Evolutionary conservation across 2,329 filamentous ascomycete species (phyloP).

Genomic region (Colletotrichum gigasporum): DNA sequence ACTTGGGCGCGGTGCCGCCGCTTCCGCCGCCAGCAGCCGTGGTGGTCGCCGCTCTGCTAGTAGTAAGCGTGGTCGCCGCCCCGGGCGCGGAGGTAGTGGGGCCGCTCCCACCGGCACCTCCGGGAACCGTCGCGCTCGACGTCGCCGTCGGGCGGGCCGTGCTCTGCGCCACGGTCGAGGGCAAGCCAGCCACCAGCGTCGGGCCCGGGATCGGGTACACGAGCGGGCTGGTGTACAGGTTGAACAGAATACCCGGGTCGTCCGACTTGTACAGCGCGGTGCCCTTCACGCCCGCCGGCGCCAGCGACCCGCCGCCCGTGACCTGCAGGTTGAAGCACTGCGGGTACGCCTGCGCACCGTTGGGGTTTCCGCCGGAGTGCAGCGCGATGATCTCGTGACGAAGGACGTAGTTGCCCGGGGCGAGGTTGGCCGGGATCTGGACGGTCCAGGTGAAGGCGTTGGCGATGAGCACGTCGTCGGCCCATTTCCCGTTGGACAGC

Average conservation of each 20-base stretch:
- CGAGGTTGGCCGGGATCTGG: slow-evolving; percentile 56
- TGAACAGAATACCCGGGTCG: slow-evolving; percentile 47
- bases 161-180: slow-evolving; percentile 31
- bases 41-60: slow-evolving; percentile 15
- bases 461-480: slow-evolving; percentile 59
- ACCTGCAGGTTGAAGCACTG: slow-evolving; percentile 61
- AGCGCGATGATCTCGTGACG: slow-evolving; percentile 66
- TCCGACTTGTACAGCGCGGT: slow-evolving; percentile 46
- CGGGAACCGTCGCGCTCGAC: slow-evolving; percentile 31
- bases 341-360: slow-evolving; percentile 60
- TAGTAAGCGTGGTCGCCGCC: slow-evolving; percentile 2
- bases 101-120: slow-evolving; percentile 10
- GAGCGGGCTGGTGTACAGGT: slow-evolving; percentile 41
- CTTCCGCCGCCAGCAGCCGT: neutral
- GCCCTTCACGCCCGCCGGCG: slow-evolving; percentile 43
- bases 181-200: slow-evolving; percentile 34
- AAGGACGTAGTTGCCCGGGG: slow-evolving; percentile 62
- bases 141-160: slow-evolving; percentile 5
- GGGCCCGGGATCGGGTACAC: slow-evolving; percentile 45
- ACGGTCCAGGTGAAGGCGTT: slow-evolving; percentile 58
- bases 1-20: slow-evolving; percentile 39
- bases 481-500: slow-evolving; percentile 60
- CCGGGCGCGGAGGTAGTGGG: slow-evolving; percentile 24
- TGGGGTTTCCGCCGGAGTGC: slow-evolving; percentile 53
- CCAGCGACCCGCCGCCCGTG: slow-evolving; percentile 46